phyloP scores from a whole-genome alignment of 306 rosid genomes.

The Echinosophora koreensis region DNA sequence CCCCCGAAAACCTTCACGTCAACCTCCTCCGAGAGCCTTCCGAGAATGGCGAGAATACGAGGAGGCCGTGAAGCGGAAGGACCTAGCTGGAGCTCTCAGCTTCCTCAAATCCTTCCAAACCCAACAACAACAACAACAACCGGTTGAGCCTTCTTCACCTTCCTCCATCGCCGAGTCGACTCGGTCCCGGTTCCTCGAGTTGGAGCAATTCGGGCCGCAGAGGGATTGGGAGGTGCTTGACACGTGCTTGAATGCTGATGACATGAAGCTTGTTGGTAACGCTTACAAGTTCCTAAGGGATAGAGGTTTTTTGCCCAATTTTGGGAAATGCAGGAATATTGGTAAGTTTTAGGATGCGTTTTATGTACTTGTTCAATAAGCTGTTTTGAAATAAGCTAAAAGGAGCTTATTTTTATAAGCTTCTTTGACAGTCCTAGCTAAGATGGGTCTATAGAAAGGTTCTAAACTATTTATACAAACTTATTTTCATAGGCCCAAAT shows the following conservation, averaged over 20 bases:
- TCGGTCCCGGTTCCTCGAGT: slow-evolving; percentile 59
- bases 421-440: too few species aligned
- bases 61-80: slow-evolving; percentile 93
- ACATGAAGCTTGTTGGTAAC: slow-evolving; percentile 87
- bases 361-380: too few species aligned
- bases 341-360: slow-evolving; percentile 62
- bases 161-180: slow-evolving; percentile 45
- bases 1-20: background rate
- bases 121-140: slow-evolving; percentile 30
- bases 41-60: slow-evolving; percentile 94
- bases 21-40: slow-evolving; percentile 47
- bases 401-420: too few species aligned
- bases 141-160: slow-evolving; percentile 43
- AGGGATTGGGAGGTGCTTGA: slow-evolving; percentile 95
- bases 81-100: slow-evolving; percentile 83
- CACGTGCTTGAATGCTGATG: slow-evolving; percentile 94
- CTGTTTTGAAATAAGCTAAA: too few species aligned
- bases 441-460: too few species aligned
- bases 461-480: too few species aligned
- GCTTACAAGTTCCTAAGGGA: slow-evolving; percentile 81
- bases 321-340: slow-evolving; percentile 89
- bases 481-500: too few species aligned
- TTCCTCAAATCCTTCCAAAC: slow-evolving; percentile 70
- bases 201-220: slow-evolving; percentile 68
- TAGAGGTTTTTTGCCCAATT: slow-evolving; percentile 84